Base-by-base conservation (phyloP, 2,329 filamentous ascomycete genomes). In the Colletotrichum orchidophilum region DNA sequence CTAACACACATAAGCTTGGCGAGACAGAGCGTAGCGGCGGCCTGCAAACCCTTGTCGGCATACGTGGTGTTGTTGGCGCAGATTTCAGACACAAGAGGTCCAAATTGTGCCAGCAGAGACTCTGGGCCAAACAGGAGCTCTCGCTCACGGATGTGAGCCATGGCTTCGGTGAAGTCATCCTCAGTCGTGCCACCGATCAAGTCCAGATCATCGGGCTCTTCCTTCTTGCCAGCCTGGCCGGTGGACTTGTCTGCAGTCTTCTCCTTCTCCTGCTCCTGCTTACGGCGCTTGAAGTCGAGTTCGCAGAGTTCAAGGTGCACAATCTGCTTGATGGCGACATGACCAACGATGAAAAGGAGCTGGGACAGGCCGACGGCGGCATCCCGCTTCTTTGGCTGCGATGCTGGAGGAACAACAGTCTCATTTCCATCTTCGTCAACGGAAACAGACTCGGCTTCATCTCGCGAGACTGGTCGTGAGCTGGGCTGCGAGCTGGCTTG, bases 1-100 rank as follows among this genome's bases (percentile, higher is more conserved):
- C 94, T 97, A 52, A 99, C 95, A 78, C 97, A 99, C 97, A 99
- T 99, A 72, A 99, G 90, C 85, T 99, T 99, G 4, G 96, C 96
- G 78, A 99, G 88, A 79, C 96, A 99, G 9, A 99, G 86, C 0
- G 96, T 97, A 12, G 96, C 95, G 50, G 97, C 94, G 26, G 95
- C 94, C 82, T 99, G 96, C 12, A 99, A 89, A 67, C 94, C 94
- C 74, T 93, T 92, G 82, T 98, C 95, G 67, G 92, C 91, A 83
- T 98, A 98, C 1, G 92, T 91, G 6, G 95, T 97, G 82, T 97
- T 98, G 82, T 97, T 97, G 74, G 93, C 92, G 83, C 96, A 98
- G 68, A 99, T 94, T 79, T 99, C 96, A 12, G 93, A 91, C 3
- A 97, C 96, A 66, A 99, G 84, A 7, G 95, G 95, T 0, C 96